These are phyloP conservation scores for Balamuthia mandrillaris DNA, from an alignment of 208 protist genomes.

Conservation along the genomic window DNA sequence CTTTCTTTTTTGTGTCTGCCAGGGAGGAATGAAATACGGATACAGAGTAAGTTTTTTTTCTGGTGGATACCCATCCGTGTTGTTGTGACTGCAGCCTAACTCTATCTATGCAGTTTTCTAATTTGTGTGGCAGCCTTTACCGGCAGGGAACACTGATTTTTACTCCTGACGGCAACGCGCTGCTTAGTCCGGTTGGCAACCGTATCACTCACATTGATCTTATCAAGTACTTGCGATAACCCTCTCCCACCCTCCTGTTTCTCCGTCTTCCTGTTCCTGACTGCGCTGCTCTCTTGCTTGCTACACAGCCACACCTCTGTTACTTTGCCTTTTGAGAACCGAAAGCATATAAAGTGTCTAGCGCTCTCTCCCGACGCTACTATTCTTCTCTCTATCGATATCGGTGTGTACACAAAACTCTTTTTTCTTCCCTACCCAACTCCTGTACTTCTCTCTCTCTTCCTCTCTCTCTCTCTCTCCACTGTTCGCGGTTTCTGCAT, in stretches of 20 bases:
- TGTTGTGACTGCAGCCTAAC: no score
- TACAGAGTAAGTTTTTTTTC: no score
- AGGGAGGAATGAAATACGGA: no score
- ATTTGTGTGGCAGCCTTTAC: slow-evolving; percentile 80
- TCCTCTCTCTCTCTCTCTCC: background rate
- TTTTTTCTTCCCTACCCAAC: background rate
- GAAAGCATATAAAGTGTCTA: slow-evolving; percentile 61
- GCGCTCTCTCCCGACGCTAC: slow-evolving; percentile 58
- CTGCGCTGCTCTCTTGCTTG: background rate
- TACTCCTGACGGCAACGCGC: slow-evolving; percentile 76
- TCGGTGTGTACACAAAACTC: slow-evolving; percentile 39
- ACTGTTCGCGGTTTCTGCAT: background rate
- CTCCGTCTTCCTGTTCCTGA: background rate
- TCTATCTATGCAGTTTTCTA: slow-evolving; percentile 73
- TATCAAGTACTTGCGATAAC: slow-evolving; percentile 47
- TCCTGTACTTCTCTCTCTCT: background rate
- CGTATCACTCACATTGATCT: slow-evolving; percentile 79
- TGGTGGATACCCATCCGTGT: no score
- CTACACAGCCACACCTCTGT: slow-evolving; percentile 24
- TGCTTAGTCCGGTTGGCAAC: slow-evolving; percentile 82
- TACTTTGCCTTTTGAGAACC: slow-evolving; percentile 61
- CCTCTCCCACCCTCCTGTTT: background rate
- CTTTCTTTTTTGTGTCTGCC: no score
- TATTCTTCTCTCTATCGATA: slow-evolving; percentile 58
- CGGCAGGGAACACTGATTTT: slow-evolving; percentile 80